Base-by-base conservation (phyloP, 768 basidiomycete species). In the Hebeloma cylindrosporum region DNA sequence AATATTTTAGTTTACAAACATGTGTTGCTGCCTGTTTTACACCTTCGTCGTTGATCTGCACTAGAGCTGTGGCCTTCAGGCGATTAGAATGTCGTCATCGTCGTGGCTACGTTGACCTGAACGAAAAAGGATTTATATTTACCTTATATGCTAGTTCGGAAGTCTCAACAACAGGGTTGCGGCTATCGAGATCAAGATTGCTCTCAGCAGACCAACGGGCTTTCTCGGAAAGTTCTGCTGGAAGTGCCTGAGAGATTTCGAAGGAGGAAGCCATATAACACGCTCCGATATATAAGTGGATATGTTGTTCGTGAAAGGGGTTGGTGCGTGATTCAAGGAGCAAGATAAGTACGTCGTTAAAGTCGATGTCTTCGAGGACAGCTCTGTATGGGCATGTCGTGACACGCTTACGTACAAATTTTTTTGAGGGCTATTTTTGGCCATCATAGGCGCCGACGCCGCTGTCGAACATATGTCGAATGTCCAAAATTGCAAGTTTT, bases 1-100 rank as follows among this genome's bases (percentile, higher is more conserved):
- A 26, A 17, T 25, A 44, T 25, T 33, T 20, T 26, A 29, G 6
- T 16, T 30, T 43, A 65, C 72, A 57, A 60, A 87, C 86, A 58
- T 83, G 75, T 67, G 71, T 71, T n/a, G 87, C 86, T 25, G 85
- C 86, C 38, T 66, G 64, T 51, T 70, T 70, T 20, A 88, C 75
- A n/a, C 83, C 84, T 5, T 72, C 64, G 16, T 76, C 72, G 58
- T 79, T 75, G 41, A 88, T 71, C 23, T 69, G 68, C 7, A 87
- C 84, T 14, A 87, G 51, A 51, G 77, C 68, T 2, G 80, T 82
- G 49, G 70, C 69, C 86, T 88, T 10, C 26, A 27, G 9, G 26
- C 5, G 31, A 31, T 40, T 41, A 45, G 25, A 32, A 51, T 39
- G 48, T 16, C 41, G 47, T 39, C 28, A 49, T 48, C 44, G 46